These are phyloP conservation scores for Cinnamomum micranthum DNA, from an alignment of 164 flowering plant species.

Conservation along the genomic window DNA sequence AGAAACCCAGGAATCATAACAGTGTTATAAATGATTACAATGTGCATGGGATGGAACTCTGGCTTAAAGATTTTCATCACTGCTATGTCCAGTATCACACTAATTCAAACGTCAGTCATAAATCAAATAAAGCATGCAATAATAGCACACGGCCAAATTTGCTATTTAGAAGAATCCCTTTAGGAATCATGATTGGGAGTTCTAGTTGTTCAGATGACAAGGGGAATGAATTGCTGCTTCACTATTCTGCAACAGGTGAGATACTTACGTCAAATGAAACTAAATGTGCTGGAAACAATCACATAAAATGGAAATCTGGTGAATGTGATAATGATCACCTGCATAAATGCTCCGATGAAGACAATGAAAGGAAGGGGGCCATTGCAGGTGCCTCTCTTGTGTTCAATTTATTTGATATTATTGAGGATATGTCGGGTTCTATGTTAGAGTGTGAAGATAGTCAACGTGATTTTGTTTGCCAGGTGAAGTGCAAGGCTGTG, in stretches of 20 bases:
- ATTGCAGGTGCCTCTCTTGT: slow-evolving; percentile 45
- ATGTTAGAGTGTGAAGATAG: slow-evolving; percentile 40
- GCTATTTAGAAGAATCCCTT: slow-evolving; percentile 40
- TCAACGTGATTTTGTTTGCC: slow-evolving; percentile 32
- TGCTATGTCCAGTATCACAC: slow-evolving; percentile 13
- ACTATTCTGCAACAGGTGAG: slow-evolving; percentile 58
- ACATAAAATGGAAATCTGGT: slow-evolving; percentile 12
- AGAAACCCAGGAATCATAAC: slow-evolving; percentile 29
- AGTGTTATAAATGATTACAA: slow-evolving; percentile 8
- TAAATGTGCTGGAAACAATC: slow-evolving; percentile 16
- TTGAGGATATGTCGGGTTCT: slow-evolving; percentile 43
- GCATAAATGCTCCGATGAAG: slow-evolving; percentile 10
- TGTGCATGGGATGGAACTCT: slow-evolving; percentile 21
- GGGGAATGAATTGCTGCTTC: slow-evolving; percentile 51
- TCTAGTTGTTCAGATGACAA: slow-evolving; percentile 27
- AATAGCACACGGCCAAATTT: slow-evolving; percentile 17
- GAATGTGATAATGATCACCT: background rate
- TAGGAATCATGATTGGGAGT: slow-evolving; percentile 55
- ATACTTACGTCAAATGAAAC: slow-evolving; percentile 17
- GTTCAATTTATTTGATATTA: slow-evolving; percentile 45
- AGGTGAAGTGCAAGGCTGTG: slow-evolving; percentile 32
- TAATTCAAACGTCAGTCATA: slow-evolving; percentile 8
- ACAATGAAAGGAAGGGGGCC: slow-evolving; percentile 25
- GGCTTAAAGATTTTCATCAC: slow-evolving; percentile 50
- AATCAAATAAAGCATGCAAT: slow-evolving; percentile 6